Evolutionary conservation across 441 rosid genomes (phyloP).

Genomic region (Erodium chrysanthum): DNA sequence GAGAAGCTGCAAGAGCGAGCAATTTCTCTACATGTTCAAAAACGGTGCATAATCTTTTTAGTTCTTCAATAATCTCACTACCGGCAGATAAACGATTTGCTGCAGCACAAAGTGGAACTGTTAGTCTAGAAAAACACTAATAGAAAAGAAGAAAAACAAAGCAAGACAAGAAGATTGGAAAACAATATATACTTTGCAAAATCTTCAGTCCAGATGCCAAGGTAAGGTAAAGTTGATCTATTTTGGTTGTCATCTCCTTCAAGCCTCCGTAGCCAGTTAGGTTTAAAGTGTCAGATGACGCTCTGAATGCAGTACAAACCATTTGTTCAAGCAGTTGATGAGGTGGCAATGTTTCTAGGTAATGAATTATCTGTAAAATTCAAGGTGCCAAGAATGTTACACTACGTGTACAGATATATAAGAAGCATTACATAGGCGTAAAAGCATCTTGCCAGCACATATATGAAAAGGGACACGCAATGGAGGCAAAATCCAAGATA

Average conservation of each 20-base stretch:
- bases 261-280: slow-evolving; percentile 60
- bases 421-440: too few species aligned
- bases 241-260: slow-evolving; percentile 57
- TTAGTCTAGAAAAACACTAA: not conserved
- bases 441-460: too few species aligned
- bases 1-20: slow-evolving; percentile 73
- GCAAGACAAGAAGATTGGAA: slow-evolving; percentile 11
- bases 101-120: slow-evolving; percentile 22
- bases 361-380: slow-evolving; percentile 63
- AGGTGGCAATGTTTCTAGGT: slow-evolving; percentile 83
- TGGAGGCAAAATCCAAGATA: too few species aligned
- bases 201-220: slow-evolving; percentile 47
- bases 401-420: not conserved
- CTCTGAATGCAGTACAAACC: slow-evolving; percentile 91
- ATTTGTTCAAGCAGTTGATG: slow-evolving; percentile 93
- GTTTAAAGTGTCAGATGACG: slow-evolving; percentile 85
- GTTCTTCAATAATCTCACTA: slow-evolving; percentile 51
- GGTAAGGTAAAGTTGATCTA: slow-evolving; percentile 69
- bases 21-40: slow-evolving; percentile 82
- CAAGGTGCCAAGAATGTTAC: slow-evolving; percentile 16
- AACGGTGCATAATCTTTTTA: slow-evolving; percentile 49
- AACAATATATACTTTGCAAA: slow-evolving; percentile 43
- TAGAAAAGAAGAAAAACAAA: not conserved
- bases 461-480: too few species aligned
- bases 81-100: slow-evolving; percentile 41